Evolutionary conservation across 2,329 filamentous ascomycete species (phyloP), one percentile per base, ranked within the genome.

Genomic region (Microsporum canis): DNA sequence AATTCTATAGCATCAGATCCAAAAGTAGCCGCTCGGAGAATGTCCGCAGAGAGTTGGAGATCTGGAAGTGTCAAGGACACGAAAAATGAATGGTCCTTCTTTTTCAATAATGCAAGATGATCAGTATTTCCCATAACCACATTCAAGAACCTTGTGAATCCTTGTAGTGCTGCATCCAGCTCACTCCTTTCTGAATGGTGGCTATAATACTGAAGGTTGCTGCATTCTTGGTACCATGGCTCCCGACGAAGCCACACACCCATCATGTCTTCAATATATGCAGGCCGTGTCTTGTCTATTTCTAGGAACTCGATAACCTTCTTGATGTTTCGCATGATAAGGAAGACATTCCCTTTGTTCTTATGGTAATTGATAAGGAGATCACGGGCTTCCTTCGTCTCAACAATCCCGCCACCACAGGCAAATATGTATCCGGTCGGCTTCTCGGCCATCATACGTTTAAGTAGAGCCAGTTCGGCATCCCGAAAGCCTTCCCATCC

Each of bases 1-100:
- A 99, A 77, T 74, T 99, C 94, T 8, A 97, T 89, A 2, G 92
- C 94, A 75, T 99, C 92, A 5, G 89, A 88, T 3, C 94, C 94
- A 45, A 95, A 85, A 10, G 88, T 84, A 49, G 91, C 87, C 58
- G 84, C 79, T 1, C 86, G 84, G 51, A 99, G 79, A 33, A 86
- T 77, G 23, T 85, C 79, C 6, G 84, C 71, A 34, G 86, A 83
- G 23, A 82, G 77, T 8, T 81, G 77, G 14, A 97, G 77, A 66
- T 89, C 83, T 1, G 91, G 89, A 58, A 94, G 78, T 0, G 94
- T 97, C 56, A 99, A 77, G 6, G 91, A 91, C 27, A 97, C 88
- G 68, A 99, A 99, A 78, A 95, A 97, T 23, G 89, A 94, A 57
- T 89, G 84, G 64, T 78, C 74, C 66, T 84, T 83, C 73, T 86